A percentile compares a stretch with the other conserved stretches of the same genome.
Evolutionary conservation across 2,329 filamentous ascomycete genomes (phyloP).

Genomic region (Daldinia sp.): DNA sequence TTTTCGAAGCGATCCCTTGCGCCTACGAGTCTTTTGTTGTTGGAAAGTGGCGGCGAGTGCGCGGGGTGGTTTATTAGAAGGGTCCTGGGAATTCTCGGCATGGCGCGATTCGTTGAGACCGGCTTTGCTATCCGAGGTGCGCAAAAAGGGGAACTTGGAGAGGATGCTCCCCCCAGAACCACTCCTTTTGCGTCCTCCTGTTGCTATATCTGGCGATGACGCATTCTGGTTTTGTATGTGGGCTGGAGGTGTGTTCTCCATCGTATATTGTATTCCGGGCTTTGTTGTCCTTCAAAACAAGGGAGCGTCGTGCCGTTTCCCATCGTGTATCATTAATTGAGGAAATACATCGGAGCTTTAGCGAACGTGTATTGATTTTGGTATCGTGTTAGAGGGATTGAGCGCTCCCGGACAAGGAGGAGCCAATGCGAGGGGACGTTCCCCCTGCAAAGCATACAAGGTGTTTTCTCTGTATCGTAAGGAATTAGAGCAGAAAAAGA

Average conservation of each 20-base stretch:
- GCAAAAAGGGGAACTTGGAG: slow-evolving; percentile 74
- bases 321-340: slow-evolving; percentile 35
- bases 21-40: slow-evolving; percentile 68
- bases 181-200: slow-evolving; percentile 58
- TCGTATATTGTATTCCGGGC: slow-evolving; percentile 29
- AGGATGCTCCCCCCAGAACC: slow-evolving; percentile 70
- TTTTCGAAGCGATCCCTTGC: slow-evolving; percentile 87
- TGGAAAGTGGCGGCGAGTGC: slow-evolving; percentile 46
- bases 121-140: slow-evolving; percentile 49
- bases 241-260: slow-evolving; percentile 45
- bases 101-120: slow-evolving; percentile 42
- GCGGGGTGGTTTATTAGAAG: slow-evolving; percentile 41
- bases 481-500: not conserved
- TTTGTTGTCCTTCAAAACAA: slow-evolving; percentile 27
- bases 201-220: slow-evolving; percentile 36
- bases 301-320: slow-evolving; percentile 29
- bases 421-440: not conserved
- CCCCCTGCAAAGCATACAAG: not conserved
- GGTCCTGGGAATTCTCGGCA: slow-evolving; percentile 37
- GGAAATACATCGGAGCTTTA: slow-evolving; percentile 12
- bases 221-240: slow-evolving; percentile 43
- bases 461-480: not conserved
- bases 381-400: not conserved
- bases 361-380: not conserved
- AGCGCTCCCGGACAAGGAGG: not conserved